These are phyloP conservation scores for Cladorrhinum sp. DNA, from an alignment of 2,329 filamentous ascomycete genomes.

Conservation along the genomic window DNA sequence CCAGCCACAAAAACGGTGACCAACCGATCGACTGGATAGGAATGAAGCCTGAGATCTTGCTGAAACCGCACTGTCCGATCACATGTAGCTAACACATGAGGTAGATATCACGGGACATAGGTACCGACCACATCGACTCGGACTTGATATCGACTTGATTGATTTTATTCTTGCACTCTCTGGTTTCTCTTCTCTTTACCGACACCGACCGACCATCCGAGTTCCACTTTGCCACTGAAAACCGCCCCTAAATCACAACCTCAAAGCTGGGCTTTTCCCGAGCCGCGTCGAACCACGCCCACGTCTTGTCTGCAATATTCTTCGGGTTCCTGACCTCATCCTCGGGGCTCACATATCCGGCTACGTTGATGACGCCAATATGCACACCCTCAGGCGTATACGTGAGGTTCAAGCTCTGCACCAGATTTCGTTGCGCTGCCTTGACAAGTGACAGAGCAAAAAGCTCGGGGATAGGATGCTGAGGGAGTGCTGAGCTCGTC, in stretches of 20 bases:
- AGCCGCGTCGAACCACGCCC: slow-evolving; percentile 42
- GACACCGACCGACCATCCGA: slow-evolving; percentile 7
- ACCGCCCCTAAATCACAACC: slow-evolving; percentile 32
- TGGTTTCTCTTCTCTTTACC: not conserved
- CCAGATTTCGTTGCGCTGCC: slow-evolving; percentile 49
- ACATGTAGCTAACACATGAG: not conserved
- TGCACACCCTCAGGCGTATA: slow-evolving; percentile 42
- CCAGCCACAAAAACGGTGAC: not conserved
- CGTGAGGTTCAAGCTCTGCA: slow-evolving; percentile 41
- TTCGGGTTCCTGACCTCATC: slow-evolving; percentile 42
- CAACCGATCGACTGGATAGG: not conserved
- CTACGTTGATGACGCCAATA: slow-evolving; percentile 45
- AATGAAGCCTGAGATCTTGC: not conserved
- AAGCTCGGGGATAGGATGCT: slow-evolving; percentile 44
- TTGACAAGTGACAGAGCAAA: slow-evolving; percentile 51
- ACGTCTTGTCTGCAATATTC: slow-evolving; percentile 45
- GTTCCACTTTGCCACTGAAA: slow-evolving; percentile 9
- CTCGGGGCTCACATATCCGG: slow-evolving; percentile 40
- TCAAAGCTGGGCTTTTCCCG: slow-evolving; percentile 38
- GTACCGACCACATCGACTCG: not conserved
- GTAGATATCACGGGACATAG: not conserved
- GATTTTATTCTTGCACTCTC: not conserved
- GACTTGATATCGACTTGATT: not conserved
- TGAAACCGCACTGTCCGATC: not conserved
- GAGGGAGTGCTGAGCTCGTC: slow-evolving; percentile 46